A percentile compares a stretch with the other conserved stretches of the same genome.
These are phyloP conservation scores for Talaromyces liani DNA, from an alignment of 495 filamentous ascomycete species.

Conservation along the genomic window DNA sequence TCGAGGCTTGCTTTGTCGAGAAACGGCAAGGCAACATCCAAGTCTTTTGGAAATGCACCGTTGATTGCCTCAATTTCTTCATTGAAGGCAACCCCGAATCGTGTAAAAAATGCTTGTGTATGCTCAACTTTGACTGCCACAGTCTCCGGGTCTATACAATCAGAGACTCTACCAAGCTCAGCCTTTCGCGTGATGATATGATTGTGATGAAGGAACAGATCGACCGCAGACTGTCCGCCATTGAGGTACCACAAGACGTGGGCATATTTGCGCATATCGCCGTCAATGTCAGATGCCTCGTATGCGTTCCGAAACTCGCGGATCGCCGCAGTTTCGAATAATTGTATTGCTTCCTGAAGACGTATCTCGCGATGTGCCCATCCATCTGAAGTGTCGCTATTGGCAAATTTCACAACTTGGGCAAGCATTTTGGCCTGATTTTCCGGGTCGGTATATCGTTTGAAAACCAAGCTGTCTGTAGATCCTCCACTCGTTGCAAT, in stretches of 20 bases:
- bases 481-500: constrained; percentile 65
- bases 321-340: constrained; percentile 86
- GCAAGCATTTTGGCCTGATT: constrained; percentile 82
- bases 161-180: constrained; percentile 66
- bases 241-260: constrained; percentile 78
- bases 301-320: constrained; percentile 89
- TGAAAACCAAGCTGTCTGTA: constrained; percentile 75
- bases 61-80: constrained; percentile 80
- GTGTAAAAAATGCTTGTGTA: constrained; percentile 72
- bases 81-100: constrained; percentile 64
- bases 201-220: constrained; percentile 83
- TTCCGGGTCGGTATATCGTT: constrained; percentile 77
- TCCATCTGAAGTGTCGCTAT: constrained; percentile 70
- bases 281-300: constrained; percentile 83
- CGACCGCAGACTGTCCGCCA: constrained; percentile 67
- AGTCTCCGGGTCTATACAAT: constrained; percentile 66
- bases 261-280: constrained; percentile 80
- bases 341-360: constrained; percentile 62
- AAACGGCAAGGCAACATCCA: constrained; percentile 67
- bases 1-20: constrained; percentile 78
- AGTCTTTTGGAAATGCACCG: constrained; percentile 71
- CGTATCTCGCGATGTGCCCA: constrained; percentile 63
- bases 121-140: constrained; percentile 61
- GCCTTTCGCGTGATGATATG: constrained; percentile 68
- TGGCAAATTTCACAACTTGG: constrained; percentile 69